Base-by-base conservation (phyloP, 2,329 filamentous ascomycete species). In the Colletotrichum sublineola region DNA sequence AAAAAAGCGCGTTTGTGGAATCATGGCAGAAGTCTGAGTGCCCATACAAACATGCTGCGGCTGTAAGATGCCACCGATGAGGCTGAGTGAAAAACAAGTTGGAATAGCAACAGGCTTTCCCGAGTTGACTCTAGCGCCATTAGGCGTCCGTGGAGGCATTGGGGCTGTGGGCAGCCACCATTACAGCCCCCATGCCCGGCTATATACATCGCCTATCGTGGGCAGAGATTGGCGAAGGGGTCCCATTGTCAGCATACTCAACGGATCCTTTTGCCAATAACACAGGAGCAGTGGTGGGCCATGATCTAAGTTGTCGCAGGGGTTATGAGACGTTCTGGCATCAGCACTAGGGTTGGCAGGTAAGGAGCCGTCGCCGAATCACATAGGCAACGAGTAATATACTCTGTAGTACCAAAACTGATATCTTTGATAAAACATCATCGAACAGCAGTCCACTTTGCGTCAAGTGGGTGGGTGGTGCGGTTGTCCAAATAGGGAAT, bases 61-160 rank as follows among this genome's bases (percentile, higher is more conserved):
- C 67, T 67, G 63, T 61, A 40, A 20, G 55, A 33, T 31, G 11
- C 20, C 9, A 14, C 57, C 18, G 46, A 57, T 48, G 36, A 70
- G 67, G 55, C 62, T 66, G 55, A 60, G 58, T 46, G 38, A 46
- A 55, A 46, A 46, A 46, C 14, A n/a, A n/a, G 46, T 40, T 56
- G 55, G 46, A 31, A 55, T 48, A 44, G 48, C 3, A 38, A 50
- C 36, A 7, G 14, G 8, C 53, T 44, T 48, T 42, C 24, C 48
- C 63, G 12, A 50, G 29, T 33, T 40, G 46, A 11, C 31, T n/a
- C 63, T 61, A 70, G 56, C 46, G 31, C 3, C 29, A 31, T 63
- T 67, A 61, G 63, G 3, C 15, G 36, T 8, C 56, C 15, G 5
- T 15, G 5, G 2, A 9, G 38, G 5, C 60, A n/a, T 11, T 55